Conservation (phyloP, 106 monocot genomes). For the Dioscorea alata region DNA sequence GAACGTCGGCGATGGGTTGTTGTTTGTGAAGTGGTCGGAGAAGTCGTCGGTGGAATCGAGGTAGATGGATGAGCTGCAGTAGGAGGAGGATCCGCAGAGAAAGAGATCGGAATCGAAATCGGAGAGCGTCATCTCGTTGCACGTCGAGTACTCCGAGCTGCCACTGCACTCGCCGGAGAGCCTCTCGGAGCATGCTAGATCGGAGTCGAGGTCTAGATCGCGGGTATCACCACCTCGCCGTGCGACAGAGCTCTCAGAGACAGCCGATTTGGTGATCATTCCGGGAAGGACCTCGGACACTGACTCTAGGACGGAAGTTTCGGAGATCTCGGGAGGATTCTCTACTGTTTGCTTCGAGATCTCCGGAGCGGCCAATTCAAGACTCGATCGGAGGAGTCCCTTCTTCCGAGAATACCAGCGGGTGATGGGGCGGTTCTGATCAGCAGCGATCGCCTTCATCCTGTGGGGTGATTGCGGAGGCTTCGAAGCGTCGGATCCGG, state of each 20-base stretch:
- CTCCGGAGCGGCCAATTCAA: slow-evolving; percentile 7
- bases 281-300: slow-evolving; percentile 9
- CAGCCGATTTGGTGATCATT: not conserved
- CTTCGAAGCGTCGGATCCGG: slow-evolving; percentile 7
- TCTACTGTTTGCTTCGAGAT: slow-evolving; percentile 10
- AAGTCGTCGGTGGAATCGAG: slow-evolving; percentile 37
- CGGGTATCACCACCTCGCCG: not conserved
- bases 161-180: slow-evolving; percentile 18
- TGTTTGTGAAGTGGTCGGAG: slow-evolving; percentile 35
- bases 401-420: slow-evolving; percentile 11
- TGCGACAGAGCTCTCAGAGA: slow-evolving; percentile 5
- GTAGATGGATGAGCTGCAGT: slow-evolving; percentile 25
- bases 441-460: not conserved
- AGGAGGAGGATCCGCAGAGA: slow-evolving; percentile 13
- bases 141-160: slow-evolving; percentile 33
- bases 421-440: not conserved
- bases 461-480: not conserved
- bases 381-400: not conserved
- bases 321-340: slow-evolving; percentile 26
- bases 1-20: slow-evolving; percentile 39
- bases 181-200: slow-evolving; percentile 62
- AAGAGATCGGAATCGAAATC: slow-evolving; percentile 39
- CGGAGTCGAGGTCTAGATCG: slow-evolving; percentile 19
- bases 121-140: slow-evolving; percentile 37
- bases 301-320: slow-evolving; percentile 30